Percentiles rank a stretch among this genome's conserved stretches.
These are phyloP conservation scores for Phoma sp. DNA, from an alignment of 2,329 filamentous ascomycete genomes.

Conservation along the genomic window DNA sequence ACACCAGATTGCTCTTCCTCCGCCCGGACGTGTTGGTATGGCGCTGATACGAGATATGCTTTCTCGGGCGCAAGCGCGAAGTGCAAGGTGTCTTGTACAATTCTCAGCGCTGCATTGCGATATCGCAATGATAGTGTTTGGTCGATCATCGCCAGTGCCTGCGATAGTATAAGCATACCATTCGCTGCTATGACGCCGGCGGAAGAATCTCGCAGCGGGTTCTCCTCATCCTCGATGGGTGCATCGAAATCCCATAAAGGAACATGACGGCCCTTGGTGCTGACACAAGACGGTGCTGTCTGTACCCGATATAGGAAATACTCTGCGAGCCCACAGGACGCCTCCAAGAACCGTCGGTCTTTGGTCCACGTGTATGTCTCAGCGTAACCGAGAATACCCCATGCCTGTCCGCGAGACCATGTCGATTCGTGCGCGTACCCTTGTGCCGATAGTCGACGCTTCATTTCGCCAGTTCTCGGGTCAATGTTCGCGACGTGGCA, in stretches of 20 bases:
- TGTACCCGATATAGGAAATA: constrained; percentile 54
- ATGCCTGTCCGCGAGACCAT: constrained; percentile 57
- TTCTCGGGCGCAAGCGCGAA: constrained; percentile 36
- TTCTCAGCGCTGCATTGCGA: constrained; percentile 23
- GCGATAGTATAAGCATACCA: constrained; percentile 40
- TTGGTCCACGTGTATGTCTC: constrained; percentile 54
- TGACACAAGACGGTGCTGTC: constrained; percentile 18
- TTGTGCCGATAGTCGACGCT: constrained; percentile 53
- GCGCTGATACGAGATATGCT: constrained; percentile 23
- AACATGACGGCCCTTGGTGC: constrained; percentile 34
- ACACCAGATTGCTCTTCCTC: constrained; percentile 29
- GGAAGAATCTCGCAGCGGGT: constrained; percentile 50
- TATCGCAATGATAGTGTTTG: constrained; percentile 35
- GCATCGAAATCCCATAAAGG: constrained; percentile 60
- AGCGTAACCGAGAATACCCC: constrained; percentile 55
- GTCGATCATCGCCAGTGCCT: constrained; percentile 38
- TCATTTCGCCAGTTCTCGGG: constrained; percentile 44
- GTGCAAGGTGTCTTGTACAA: constrained; percentile 29
- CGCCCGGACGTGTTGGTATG: constrained; percentile 20
- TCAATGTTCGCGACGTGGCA: constrained; percentile 55
- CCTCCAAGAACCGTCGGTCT: constrained; percentile 49
- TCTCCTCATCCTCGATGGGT: constrained; percentile 38
- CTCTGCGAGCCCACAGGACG: constrained; percentile 52
- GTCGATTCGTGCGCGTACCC: constrained; percentile 51
- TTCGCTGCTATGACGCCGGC: constrained; percentile 52